phyloP scores from a whole-genome alignment of 2,329 filamentous ascomycete species.

The Claviceps purpurea region DNA sequence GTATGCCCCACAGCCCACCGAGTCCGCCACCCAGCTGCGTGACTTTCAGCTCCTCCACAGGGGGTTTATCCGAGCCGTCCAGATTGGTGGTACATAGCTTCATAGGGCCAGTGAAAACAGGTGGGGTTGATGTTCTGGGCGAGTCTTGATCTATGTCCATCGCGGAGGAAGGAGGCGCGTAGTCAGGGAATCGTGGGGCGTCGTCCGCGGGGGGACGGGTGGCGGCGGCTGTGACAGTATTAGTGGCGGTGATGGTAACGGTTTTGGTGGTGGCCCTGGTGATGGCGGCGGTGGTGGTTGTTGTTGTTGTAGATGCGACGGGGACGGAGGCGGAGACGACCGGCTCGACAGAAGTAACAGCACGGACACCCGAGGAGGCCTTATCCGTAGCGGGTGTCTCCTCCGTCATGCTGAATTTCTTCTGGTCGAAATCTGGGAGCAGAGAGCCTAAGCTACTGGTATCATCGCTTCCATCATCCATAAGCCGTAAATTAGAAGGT shows the following conservation, averaged over 20 bases:
- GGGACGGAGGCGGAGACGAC: background rate
- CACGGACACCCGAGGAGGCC: background rate
- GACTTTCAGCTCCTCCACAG: conserved; percentile 17
- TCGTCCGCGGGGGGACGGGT: conserved; percentile 1
- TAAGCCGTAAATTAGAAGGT: conserved; percentile 28
- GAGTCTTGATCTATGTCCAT: conserved; percentile 4
- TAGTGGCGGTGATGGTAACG: too few relatives aligned
- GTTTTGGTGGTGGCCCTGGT: background rate
- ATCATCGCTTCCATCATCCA: conserved; percentile 33
- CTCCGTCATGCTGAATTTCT: conserved; percentile 14
- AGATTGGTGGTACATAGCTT: conserved; percentile 22
- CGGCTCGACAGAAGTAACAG: background rate
- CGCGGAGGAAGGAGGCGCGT: background rate
- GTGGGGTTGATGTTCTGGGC: conserved; percentile 10
- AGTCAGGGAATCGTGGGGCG: conserved; percentile 3
- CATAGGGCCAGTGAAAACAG: conserved; percentile 22
- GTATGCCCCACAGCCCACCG: conserved; percentile 32
- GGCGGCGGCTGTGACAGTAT: background rate
- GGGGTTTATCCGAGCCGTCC: conserved; percentile 14
- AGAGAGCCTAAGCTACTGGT: conserved; percentile 35
- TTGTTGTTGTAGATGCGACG: background rate
- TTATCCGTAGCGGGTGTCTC: conserved; percentile 1
- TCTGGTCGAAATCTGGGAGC: conserved; percentile 38
- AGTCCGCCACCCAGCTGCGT: conserved; percentile 23
- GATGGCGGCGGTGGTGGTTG: too few relatives aligned